phyloP scores from a whole-genome alignment of 208 protist species.

The Eutreptiella sp. region DNA sequence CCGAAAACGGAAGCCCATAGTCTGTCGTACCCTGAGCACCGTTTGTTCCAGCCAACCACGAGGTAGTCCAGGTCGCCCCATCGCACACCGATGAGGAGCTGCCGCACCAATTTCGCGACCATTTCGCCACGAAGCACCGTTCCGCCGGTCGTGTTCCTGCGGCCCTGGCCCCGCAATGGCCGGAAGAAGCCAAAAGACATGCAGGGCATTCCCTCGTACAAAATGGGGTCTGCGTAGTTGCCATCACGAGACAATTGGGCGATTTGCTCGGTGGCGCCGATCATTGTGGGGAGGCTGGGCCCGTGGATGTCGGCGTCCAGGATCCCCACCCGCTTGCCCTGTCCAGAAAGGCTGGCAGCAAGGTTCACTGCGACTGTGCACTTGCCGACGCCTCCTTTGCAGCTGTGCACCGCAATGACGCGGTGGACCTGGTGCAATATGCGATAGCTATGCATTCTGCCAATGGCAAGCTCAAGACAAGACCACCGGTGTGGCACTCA shows the following conservation, averaged over 20 bases:
- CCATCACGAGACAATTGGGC: no score
- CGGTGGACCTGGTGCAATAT: no score
- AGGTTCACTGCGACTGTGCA: slow-evolving; percentile 77
- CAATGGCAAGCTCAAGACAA: no score
- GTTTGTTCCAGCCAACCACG: slow-evolving; percentile 78
- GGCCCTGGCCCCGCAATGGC: slow-evolving; percentile 69
- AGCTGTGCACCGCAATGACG: slow-evolving; percentile 72
- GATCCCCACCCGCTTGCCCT: slow-evolving; percentile 64
- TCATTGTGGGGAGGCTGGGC: slow-evolving; percentile 75
- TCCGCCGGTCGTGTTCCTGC: no score
- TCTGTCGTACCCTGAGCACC: slow-evolving; percentile 82
- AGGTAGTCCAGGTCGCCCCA: slow-evolving; percentile 85
- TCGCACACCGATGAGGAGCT: slow-evolving; percentile 74
- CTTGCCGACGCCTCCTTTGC: slow-evolving; percentile 88
- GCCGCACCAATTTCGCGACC: slow-evolving; percentile 78
- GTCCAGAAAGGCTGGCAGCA: slow-evolving; percentile 69
- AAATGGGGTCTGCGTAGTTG: slow-evolving; percentile 66
- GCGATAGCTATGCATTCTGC: no score
- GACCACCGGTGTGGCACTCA: no score
- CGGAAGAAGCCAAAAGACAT: slow-evolving; percentile 84
- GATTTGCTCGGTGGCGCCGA: slow-evolving; percentile 58
- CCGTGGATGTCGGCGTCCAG: slow-evolving; percentile 83
- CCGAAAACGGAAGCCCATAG: no score
- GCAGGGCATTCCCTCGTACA: slow-evolving; percentile 78
- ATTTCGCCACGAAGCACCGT: slow-evolving; percentile 82